Evolutionary conservation across 768 basidiomycete genomes (phyloP).

Genomic region (Tremella mesenterica): DNA sequence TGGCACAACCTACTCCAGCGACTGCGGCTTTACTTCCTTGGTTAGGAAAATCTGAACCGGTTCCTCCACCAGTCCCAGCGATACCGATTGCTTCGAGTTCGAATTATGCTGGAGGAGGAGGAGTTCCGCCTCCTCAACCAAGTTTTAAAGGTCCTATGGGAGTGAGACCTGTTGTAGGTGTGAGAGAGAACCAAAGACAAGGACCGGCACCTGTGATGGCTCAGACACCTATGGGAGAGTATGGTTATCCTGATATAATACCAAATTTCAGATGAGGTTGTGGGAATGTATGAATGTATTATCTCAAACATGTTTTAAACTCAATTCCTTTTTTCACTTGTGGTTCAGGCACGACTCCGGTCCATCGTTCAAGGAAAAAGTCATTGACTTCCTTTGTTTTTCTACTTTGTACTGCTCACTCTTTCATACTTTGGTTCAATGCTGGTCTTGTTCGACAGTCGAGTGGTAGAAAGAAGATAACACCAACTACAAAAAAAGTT

Average conservation of each 20-base stretch:
- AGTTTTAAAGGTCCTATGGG: not conserved
- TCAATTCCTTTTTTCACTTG: not conserved
- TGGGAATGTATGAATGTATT: no score
- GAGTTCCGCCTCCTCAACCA: not conserved
- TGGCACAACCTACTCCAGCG: not conserved
- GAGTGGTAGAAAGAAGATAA: no score
- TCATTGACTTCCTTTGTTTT: no score
- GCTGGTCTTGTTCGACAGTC: no score
- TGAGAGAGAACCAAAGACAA: not conserved
- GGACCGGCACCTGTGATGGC: not conserved
- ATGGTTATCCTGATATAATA: not conserved
- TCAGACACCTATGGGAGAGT: not conserved
- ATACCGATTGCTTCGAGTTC: not conserved
- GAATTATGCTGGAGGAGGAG: not conserved
- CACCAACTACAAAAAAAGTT: no score
- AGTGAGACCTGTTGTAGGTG: not conserved
- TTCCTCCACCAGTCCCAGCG: not conserved
- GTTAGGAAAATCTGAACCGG: not conserved
- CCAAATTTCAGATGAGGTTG: not conserved
- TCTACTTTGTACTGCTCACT: no score
- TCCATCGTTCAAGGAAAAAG: no score
- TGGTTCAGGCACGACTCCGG: no score
- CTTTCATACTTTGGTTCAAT: no score
- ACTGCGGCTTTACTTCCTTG: not conserved
- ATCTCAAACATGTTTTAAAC: not conserved